A percentile compares a stretch with the other conserved stretches of the same genome.
Evolutionary conservation across 1,284 basidiomycete species (phyloP).

Genomic region (Agaricales sp.): DNA sequence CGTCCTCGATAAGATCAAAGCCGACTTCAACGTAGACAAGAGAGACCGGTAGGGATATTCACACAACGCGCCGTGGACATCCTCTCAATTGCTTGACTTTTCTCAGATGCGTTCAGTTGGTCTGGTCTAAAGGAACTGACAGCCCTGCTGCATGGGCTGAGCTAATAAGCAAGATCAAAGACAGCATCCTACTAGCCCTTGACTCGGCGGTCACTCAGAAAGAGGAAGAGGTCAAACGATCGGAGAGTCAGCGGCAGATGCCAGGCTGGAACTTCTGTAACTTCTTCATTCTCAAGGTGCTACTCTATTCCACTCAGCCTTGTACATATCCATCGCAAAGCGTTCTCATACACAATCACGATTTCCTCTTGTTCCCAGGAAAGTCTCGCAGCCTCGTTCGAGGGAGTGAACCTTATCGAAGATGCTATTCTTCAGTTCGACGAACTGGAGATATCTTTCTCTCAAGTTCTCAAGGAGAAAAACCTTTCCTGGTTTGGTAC

Average conservation of each 20-base stretch:
- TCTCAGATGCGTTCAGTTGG: constrained; percentile 69
- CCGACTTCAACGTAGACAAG: constrained; percentile 89
- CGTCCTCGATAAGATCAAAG: constrained; percentile 83
- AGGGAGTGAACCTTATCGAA: constrained; percentile 82
- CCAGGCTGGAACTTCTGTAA: constrained; percentile 97
- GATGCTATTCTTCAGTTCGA: constrained; percentile 88
- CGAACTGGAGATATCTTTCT: constrained; percentile 84
- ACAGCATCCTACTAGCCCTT: constrained; percentile 75
- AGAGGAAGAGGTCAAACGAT: constrained; percentile 82
- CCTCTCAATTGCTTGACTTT: neutral
- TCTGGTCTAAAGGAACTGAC: constrained; percentile 55
- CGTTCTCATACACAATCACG: neutral
- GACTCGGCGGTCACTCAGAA: constrained; percentile 69
- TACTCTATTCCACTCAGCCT: constrained; percentile 1
- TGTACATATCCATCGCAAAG: neutral
- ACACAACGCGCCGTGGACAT: constrained; percentile 8
- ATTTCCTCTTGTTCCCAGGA: constrained; percentile 52
- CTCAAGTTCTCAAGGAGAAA: constrained; percentile 69
- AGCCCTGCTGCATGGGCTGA: constrained; percentile 88
- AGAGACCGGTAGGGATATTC: constrained; percentile 61
- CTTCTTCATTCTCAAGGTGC: constrained; percentile 89
- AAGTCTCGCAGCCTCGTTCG: constrained; percentile 87
- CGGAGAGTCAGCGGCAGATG: constrained; percentile 78
- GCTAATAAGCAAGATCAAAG: constrained; percentile 82
- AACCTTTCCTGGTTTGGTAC: constrained; percentile 87